phyloP scores from a whole-genome alignment of 306 rosid genomes.

The Begonia fuchsioides region DNA sequence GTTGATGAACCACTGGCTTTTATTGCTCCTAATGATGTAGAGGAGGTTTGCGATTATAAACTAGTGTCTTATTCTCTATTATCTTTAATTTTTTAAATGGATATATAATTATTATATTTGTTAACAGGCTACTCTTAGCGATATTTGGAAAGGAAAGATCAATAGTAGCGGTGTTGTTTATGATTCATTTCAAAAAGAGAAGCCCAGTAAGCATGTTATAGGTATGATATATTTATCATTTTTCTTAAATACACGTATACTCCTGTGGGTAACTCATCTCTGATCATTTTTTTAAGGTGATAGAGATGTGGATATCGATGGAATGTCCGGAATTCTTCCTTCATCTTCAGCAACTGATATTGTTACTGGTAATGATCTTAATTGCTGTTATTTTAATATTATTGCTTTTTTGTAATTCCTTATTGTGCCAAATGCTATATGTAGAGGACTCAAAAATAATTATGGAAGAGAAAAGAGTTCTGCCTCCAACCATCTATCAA shows the following conservation, averaged over 20 bases:
- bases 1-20: conserved; percentile 40
- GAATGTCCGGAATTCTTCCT: background rate
- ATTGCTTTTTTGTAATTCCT: background rate
- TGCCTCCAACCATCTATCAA: conserved; percentile 8
- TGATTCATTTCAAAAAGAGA: conserved; percentile 20
- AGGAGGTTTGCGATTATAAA: conserved; percentile 23
- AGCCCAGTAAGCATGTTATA: conserved; percentile 17
- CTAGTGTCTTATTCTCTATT: too few species aligned
- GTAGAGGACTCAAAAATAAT: too few species aligned
- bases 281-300: background rate
- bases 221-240: conserved; percentile 18
- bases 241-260: conserved; percentile 1
- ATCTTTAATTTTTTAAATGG: background rate
- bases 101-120: conserved; percentile 2
- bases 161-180: conserved; percentile 29
- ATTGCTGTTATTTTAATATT: background rate
- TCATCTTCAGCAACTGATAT: background rate
- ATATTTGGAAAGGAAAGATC: conserved; percentile 38
- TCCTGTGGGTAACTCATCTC: background rate
- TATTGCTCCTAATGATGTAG: conserved; percentile 34
- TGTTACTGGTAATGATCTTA: background rate
- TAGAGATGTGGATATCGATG: background rate
- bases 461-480: conserved; percentile 5
- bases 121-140: conserved; percentile 24
- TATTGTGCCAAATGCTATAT: too few species aligned